Conservation (phyloP, 352 stramenopile species). For the Pythium grandisporangium region DNA sequence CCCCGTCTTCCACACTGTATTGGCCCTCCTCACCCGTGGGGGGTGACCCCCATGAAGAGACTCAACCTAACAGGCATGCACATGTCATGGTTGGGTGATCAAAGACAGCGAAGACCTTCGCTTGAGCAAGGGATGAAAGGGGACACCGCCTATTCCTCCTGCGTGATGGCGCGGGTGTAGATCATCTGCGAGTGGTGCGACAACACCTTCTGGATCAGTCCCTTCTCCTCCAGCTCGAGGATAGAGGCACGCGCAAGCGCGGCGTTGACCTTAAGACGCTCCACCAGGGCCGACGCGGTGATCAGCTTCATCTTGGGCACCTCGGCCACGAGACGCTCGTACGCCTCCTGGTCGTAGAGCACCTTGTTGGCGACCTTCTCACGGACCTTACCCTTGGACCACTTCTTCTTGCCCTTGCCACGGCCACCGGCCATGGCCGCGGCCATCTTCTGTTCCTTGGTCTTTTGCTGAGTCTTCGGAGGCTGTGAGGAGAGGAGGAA, state of each 20-base stretch:
- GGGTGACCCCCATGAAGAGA: too few relatives aligned
- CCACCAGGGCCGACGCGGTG: conserved; percentile 96
- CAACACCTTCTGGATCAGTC: conserved; percentile 93
- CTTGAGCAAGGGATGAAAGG: too few relatives aligned
- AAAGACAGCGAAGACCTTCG: too few relatives aligned
- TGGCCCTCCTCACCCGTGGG: too few relatives aligned
- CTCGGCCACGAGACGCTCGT: conserved; percentile 96
- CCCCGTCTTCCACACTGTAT: too few relatives aligned
- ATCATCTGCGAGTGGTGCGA: conserved; percentile 96
- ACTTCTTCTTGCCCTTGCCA: conserved; percentile 99
- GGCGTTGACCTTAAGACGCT: conserved; percentile 99
- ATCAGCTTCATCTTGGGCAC: conserved; percentile 99
- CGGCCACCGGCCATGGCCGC: conserved; percentile 97
- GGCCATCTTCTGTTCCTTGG: conserved; percentile 99
- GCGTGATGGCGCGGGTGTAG: conserved; percentile 94
- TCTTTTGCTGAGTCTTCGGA: conserved; percentile 99
- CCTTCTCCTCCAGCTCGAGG: conserved; percentile 89
- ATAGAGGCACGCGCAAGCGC: conserved; percentile 96
- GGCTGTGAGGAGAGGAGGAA: too few relatives aligned
- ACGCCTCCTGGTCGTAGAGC: conserved; percentile 99
- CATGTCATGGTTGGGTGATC: too few relatives aligned
- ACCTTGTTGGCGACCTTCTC: conserved; percentile 99
- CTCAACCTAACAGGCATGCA: too few relatives aligned
- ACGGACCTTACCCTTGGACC: conserved; percentile 99
- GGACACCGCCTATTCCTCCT: conserved; percentile 47